phyloP scores from a whole-genome alignment of 176 grass and related monocot genomes.

The Aegilops umbellulata region DNA sequence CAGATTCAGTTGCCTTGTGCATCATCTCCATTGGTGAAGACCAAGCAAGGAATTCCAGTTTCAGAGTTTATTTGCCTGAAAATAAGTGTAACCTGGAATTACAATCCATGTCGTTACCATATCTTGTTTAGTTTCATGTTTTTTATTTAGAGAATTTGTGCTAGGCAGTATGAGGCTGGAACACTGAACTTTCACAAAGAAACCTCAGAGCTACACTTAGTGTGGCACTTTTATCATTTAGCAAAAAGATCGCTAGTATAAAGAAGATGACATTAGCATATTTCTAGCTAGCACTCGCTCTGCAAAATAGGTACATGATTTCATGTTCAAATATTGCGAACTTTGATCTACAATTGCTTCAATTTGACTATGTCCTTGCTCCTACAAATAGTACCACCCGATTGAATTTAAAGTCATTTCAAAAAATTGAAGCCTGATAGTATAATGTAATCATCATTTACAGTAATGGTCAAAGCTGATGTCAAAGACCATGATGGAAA shows the following conservation, averaged over 20 bases:
- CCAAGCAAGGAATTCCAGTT: not conserved
- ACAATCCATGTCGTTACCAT: not conserved
- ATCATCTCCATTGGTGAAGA: not conserved
- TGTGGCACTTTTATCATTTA: not conserved
- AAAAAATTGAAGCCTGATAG: not conserved
- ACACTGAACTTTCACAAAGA: not conserved
- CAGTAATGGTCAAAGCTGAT: not conserved
- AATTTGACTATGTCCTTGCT: not conserved
- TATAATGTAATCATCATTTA: not conserved
- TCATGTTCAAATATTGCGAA: not conserved
- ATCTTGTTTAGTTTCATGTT: not conserved
- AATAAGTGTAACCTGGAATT: not conserved
- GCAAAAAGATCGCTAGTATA: too few species aligned
- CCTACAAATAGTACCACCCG: not conserved
- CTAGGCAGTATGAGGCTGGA: not conserved
- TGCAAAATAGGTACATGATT: not conserved
- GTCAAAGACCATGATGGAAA: too few species aligned
- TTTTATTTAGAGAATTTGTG: not conserved
- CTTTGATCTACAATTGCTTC: not conserved
- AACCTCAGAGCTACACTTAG: not conserved
- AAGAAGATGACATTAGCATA: too few species aligned
- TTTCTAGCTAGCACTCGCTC: too few species aligned
- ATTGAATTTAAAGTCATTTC: not conserved
- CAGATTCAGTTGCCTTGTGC: not conserved
- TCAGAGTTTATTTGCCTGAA: not conserved